Evolutionary conservation across 805 yeast genomes (phyloP), one percentile per base, ranked within the genome.

Genomic region (Wickerhamomyces silvicola): DNA sequence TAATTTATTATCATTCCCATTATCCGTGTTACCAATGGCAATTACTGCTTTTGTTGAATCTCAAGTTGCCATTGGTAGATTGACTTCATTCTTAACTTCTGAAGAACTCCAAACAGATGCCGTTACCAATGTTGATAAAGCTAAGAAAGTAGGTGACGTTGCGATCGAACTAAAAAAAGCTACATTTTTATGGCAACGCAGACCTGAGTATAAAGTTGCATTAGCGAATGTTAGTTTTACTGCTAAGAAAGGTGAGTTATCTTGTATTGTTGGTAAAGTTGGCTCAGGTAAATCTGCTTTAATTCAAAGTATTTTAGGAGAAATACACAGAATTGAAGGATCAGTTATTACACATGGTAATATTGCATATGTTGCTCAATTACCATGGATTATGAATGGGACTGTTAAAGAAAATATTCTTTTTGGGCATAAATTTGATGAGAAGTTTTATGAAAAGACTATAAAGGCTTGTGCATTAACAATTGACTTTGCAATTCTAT

Each of bases 331-430:
- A 56, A 67, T 77, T 13, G 70, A 73, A 31, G 97, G 97, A 26
- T 60, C 70, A 14, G 88, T 83, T 5, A 64, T 65, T 12, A 72
- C 80, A 9, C 79, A 72, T 51, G 97, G 97, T 25, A 67, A 72
- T 29, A 66, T 84, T 22, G 97, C 97, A 0, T 90, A 88, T 56
- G 95, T 82, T 25, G 78, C 95, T 2, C 97, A 88, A 59, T 78
- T 82, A 24, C 94, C 98, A 2, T 92, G 98, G 98, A 87, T 92
- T 42, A 81, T 87, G 82, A 92, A 92, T 54, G 97, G 95, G 22
- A 69, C 94, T 4, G 90, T 92, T 5, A 81, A 75, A 46, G 97
- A 92, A 19, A 92, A 92, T 52, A 84, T 92, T 50, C 57, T 87
- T 32, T 92, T 92, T 60, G 98, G 98, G 14, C 85, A 80, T 52